Percentiles rank a stretch among this genome's conserved stretches.
Evolutionary conservation across 139 green algal species (phyloP).

Genomic region (Coelastrella sp.): DNA sequence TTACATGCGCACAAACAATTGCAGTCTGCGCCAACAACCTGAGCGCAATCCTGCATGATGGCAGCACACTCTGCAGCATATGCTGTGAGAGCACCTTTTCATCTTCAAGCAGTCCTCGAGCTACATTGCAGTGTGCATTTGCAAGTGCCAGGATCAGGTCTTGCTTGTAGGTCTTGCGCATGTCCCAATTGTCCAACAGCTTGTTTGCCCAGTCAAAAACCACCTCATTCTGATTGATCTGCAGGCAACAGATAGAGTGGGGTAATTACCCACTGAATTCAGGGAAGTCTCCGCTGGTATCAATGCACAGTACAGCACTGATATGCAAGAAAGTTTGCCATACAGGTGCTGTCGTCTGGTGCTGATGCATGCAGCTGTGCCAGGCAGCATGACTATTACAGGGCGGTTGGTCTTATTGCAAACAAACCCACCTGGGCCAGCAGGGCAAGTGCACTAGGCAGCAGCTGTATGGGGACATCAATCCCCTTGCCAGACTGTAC

Average conservation of each 20-base stretch:
- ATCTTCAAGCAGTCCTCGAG: slow-evolving; percentile 38
- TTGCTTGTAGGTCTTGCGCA: slow-evolving; percentile 41
- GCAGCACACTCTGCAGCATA: neutral
- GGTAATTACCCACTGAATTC: no score
- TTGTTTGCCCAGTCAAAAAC: slow-evolving; percentile 36
- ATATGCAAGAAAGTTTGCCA: no score
- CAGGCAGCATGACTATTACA: no score
- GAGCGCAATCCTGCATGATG: no score
- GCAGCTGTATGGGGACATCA: slow-evolving; percentile 27
- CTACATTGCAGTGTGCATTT: slow-evolving; percentile 32
- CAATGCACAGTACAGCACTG: no score
- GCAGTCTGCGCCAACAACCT: no score
- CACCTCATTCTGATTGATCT: slow-evolving; percentile 27
- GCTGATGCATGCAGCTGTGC: no score
- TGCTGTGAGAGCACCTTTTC: slow-evolving; percentile 45
- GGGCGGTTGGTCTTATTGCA: no score
- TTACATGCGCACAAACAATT: no score
- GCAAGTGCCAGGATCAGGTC: slow-evolving; percentile 45
- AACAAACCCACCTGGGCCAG: slow-evolving; percentile 43
- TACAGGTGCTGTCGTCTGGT: no score
- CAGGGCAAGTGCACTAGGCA: slow-evolving; percentile 36
- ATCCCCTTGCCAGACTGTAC: slow-evolving; percentile 32
- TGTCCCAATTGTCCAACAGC: slow-evolving; percentile 39
- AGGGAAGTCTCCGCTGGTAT: no score
- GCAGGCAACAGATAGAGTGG: no score